phyloP scores from a whole-genome alignment of 2,329 filamentous ascomycete genomes.

The Xylariaceae sp. region DNA sequence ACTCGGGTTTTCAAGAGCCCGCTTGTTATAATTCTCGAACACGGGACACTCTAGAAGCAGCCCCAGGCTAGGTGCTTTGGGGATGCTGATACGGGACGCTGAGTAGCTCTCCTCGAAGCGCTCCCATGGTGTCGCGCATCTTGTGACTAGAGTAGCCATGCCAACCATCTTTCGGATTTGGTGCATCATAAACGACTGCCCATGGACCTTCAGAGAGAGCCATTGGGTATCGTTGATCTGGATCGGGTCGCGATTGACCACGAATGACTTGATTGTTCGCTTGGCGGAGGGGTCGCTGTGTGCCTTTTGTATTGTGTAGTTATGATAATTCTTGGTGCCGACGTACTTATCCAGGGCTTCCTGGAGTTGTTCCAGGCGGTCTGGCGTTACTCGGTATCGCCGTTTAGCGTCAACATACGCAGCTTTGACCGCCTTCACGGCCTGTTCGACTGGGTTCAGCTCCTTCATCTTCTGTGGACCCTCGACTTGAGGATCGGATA shows the following conservation, averaged over 20 bases:
- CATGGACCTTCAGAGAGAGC: slow-evolving; percentile 93
- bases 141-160: slow-evolving; percentile 78
- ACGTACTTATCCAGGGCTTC: slow-evolving; percentile 68
- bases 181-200: slow-evolving; percentile 99
- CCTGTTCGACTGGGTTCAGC: slow-evolving; percentile 55
- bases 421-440: slow-evolving; percentile 70
- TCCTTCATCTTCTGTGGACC: slow-evolving; percentile 36
- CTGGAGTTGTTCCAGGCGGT: slow-evolving; percentile 71
- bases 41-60: slow-evolving; percentile 85
- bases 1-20: slow-evolving; percentile 59
- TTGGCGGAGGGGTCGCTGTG: slow-evolving; percentile 78
- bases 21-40: slow-evolving; percentile 82
- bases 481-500: slow-evolving; percentile 11
- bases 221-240: slow-evolving; percentile 90
- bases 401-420: slow-evolving; percentile 81
- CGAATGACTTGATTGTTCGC: slow-evolving; percentile 88
- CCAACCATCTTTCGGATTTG: slow-evolving; percentile 99
- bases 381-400: slow-evolving; percentile 71
- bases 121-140: slow-evolving; percentile 71
- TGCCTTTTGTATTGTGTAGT: slow-evolving; percentile 91
- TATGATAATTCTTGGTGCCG: slow-evolving; percentile 91
- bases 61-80: slow-evolving; percentile 87
- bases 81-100: slow-evolving; percentile 72
- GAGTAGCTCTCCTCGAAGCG: slow-evolving; percentile 73
- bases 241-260: slow-evolving; percentile 69